Base-by-base conservation (phyloP, 768 basidiomycete genomes). In the Psilocybe cubensis region DNA sequence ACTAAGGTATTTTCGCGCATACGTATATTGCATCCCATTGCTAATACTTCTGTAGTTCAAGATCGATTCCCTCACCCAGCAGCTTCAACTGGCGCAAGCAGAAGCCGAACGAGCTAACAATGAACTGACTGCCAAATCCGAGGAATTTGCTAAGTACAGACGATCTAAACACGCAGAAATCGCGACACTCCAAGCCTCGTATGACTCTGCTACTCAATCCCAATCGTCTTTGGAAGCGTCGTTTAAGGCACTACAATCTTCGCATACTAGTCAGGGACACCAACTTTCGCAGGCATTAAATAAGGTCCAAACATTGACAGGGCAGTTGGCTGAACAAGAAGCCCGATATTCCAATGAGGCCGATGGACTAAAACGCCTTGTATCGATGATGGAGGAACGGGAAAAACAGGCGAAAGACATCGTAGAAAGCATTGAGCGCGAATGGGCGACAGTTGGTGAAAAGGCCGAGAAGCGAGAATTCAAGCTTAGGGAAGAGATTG, bases 311-410 rank as follows among this genome's bases (percentile, higher is more conserved):
- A 85, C 86, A 54, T 79, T 96, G 35, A 86, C 85, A 31, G 85
- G 88, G 4, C 87, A 88, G 59, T 77, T 95, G 11, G 94, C 92
- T 2, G 91, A 92, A 64, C 89, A 92, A 64, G 94, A 96, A 63
- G 86, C 88, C 1, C 86, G 86, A 1, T 96, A 92, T 68, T 80
- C 88, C 0, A 83, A 81, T 56, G 95, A 98, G 69, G 86, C 87
- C 2, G 85, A 81, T 38, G 84, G 86, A 11, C 73, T 95, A 62
- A 83, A 84, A 56, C 81, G 94, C 27, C 78, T 97, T 17, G 88
- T 95, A 10, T 75, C 82, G 6, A 84, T 95, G 78, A 87, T 97
- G 79, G 94, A 98, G 69, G 89, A 89, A 55, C 83, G 95, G 33
- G 94, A 95, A 69, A 85, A 87, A 51, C 90, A 95, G 60, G 85